These are phyloP conservation scores for Ceratobasidium sp. DNA, from an alignment of 1,284 basidiomycete species.

Conservation along the genomic window DNA sequence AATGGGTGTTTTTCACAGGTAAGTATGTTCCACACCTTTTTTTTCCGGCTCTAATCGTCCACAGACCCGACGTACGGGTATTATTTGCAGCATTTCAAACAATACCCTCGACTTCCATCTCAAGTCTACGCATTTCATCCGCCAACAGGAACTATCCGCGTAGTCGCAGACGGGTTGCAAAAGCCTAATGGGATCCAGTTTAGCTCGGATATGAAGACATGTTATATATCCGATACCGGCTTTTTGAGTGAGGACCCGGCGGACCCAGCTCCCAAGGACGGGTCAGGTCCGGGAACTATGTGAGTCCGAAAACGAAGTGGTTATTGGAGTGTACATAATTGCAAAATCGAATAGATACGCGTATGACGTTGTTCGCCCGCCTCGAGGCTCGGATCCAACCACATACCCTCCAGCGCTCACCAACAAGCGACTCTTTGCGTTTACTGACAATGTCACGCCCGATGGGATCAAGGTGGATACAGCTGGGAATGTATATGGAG, in stretches of 20 bases:
- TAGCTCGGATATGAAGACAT: conserved; percentile 72
- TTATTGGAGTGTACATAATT: not conserved
- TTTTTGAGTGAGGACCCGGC: conserved; percentile 52
- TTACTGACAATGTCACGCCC: conserved; percentile 72
- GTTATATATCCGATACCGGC: conserved; percentile 70
- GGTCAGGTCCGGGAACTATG: conserved; percentile 76
- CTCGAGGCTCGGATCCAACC: conserved; percentile 58
- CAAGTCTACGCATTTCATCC: conserved; percentile 82
- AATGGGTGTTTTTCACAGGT: conserved; percentile 76
- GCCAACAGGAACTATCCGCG: conserved; percentile 70
- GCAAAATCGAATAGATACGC: conserved; percentile 66
- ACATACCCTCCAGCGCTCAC: conserved; percentile 59
- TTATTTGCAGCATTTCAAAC: conserved; percentile 71
- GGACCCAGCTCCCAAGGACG: conserved; percentile 66
- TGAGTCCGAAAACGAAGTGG: conserved; percentile 51
- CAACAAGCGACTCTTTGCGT: conserved; percentile 80
- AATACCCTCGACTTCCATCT: conserved; percentile 71
- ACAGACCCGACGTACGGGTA: conserved; percentile 64
- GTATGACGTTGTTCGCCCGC: conserved; percentile 70
- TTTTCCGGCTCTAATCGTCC: not conserved
- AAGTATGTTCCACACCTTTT: conserved; percentile 53
- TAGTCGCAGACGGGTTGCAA: conserved; percentile 77
- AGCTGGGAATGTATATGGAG: conserved; percentile 76
- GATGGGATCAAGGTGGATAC: conserved; percentile 71
- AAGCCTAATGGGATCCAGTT: conserved; percentile 78